Conservation (phyloP, 768 basidiomycete species). For the Epithele typhae region DNA sequence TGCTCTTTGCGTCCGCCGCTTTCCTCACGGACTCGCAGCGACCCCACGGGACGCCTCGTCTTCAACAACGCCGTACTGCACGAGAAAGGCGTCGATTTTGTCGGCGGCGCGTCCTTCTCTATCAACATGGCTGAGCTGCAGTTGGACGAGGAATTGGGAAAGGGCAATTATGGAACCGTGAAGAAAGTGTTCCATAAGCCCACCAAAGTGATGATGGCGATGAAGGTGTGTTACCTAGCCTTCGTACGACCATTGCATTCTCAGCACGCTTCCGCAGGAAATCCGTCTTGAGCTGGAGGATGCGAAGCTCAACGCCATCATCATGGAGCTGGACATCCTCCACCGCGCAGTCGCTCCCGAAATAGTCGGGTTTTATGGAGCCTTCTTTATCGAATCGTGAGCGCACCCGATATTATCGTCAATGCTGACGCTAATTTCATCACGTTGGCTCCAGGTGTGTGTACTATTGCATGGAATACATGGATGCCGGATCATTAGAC, state of each 20-base stretch:
- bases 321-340: slow-evolving; percentile 98
- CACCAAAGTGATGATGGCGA: slow-evolving; percentile 95
- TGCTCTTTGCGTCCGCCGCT: slow-evolving; percentile 4
- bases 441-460: slow-evolving; percentile 44
- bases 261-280: slow-evolving; percentile 54
- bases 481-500: slow-evolving; percentile 98
- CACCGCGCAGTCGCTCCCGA: slow-evolving; percentile 88
- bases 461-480: slow-evolving; percentile 99
- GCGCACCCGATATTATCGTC: not conserved
- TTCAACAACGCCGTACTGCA: slow-evolving; percentile 93
- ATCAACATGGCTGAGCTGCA: slow-evolving; percentile 95
- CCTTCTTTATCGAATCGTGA: slow-evolving; percentile 98
- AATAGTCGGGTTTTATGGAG: slow-evolving; percentile 98
- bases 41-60: slow-evolving; percentile 93
- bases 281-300: slow-evolving; percentile 95
- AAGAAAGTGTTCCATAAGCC: slow-evolving; percentile 93
- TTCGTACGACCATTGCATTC: not conserved
- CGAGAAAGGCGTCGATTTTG: slow-evolving; percentile 85
- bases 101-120: slow-evolving; percentile 82
- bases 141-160: slow-evolving; percentile 89
- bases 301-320: slow-evolving; percentile 89
- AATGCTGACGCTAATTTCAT: not conserved
- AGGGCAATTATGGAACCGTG: slow-evolving; percentile 96
- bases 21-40: slow-evolving; percentile 41
- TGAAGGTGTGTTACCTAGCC: slow-evolving; percentile 68